These are phyloP conservation scores for Amoeboaphelidium protococcarum DNA, from an alignment of 371 early-diverging fungal genomes.

Conservation along the genomic window DNA sequence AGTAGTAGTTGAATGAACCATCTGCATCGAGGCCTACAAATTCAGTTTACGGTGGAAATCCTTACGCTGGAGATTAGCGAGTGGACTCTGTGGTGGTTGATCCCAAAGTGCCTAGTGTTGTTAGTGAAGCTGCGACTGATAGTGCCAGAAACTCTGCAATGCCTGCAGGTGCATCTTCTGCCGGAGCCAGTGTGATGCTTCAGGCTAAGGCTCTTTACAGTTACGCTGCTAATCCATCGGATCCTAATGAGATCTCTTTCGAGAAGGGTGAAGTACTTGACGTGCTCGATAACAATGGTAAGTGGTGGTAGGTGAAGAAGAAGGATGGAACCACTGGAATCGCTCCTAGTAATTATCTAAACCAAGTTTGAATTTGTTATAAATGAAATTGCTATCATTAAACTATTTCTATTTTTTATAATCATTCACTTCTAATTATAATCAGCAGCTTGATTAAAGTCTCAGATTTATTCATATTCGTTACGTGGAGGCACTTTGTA, in stretches of 20 bases:
- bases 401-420: too few species aligned
- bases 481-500: too few species aligned
- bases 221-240: slow-evolving; percentile 40
- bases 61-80: too few species aligned
- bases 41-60: neutral
- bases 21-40: neutral
- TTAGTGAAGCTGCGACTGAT: neutral
- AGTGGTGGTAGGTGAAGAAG: slow-evolving; percentile 83
- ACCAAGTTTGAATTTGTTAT: too few species aligned
- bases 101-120: neutral
- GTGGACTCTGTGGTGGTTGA: too few species aligned
- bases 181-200: too few species aligned
- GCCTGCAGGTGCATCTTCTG: neutral
- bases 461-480: too few species aligned
- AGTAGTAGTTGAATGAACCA: neutral
- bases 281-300: slow-evolving; percentile 63
- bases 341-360: slow-evolving; percentile 66
- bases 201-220: neutral
- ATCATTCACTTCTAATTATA: too few species aligned
- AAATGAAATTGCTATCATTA: too few species aligned
- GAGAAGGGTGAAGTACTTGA: slow-evolving; percentile 60
- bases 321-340: slow-evolving; percentile 33
- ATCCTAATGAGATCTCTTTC: slow-evolving; percentile 73
- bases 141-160: neutral
- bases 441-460: too few species aligned